Percentiles rank a stretch among this genome's conserved stretches.
Evolutionary conservation across 352 stramenopile genomes (phyloP).

Genomic region (Phytopythium vexans): DNA sequence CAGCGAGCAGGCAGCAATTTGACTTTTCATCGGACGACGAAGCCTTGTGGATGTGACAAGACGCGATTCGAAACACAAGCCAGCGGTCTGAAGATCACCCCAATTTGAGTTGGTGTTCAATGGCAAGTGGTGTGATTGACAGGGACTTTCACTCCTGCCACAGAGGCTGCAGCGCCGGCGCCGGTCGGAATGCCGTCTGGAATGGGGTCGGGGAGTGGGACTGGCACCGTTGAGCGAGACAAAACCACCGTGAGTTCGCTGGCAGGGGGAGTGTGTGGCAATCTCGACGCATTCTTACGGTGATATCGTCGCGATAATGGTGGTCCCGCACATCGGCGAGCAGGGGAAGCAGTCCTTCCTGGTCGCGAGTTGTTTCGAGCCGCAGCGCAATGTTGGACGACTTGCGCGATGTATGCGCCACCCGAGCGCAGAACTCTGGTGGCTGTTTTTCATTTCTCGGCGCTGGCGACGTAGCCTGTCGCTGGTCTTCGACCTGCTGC

Average conservation of each 20-base stretch:
- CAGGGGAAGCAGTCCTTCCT: slow-evolving; percentile 50
- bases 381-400: slow-evolving; percentile 54
- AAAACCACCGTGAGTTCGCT: background rate
- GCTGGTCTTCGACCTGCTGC: slow-evolving; percentile 16
- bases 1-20: slow-evolving; percentile 33
- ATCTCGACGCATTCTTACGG: too few species aligned
- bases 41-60: slow-evolving; percentile 13
- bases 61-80: too few species aligned
- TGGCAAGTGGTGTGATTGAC: background rate
- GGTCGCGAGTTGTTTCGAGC: slow-evolving; percentile 56
- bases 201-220: slow-evolving; percentile 22
- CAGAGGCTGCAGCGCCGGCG: slow-evolving; percentile 25
- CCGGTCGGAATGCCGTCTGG: slow-evolving; percentile 27
- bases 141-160: background rate
- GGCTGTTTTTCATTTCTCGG: background rate
- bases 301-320: slow-evolving; percentile 23
- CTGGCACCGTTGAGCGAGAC: slow-evolving; percentile 7
- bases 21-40: slow-evolving; percentile 35
- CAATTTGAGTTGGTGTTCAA: background rate
- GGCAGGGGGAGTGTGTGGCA: too few species aligned
- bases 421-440: slow-evolving; percentile 16
- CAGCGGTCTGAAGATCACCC: background rate
- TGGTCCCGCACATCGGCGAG: slow-evolving; percentile 54
- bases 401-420: slow-evolving; percentile 66
- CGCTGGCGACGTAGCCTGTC: slow-evolving; percentile 9